A percentile compares a stretch with the other conserved stretches of the same genome.
phyloP scores from a whole-genome alignment of 208 protist species.

The Leishmania tropica region DNA sequence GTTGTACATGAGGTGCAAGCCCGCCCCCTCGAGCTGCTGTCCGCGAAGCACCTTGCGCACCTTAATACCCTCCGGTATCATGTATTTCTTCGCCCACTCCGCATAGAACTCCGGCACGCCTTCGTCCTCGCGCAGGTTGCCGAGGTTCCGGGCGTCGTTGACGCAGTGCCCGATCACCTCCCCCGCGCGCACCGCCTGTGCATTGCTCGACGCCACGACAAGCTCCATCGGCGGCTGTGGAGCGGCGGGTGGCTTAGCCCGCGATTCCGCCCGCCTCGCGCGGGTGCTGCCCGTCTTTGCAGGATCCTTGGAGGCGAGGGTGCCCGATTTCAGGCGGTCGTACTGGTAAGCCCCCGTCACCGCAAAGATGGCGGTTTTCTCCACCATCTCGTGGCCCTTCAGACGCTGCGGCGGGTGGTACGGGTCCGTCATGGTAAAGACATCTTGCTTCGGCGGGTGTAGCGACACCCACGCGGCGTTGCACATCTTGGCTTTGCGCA shows the following conservation, averaged over 20 bases:
- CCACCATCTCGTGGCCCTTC: slow-evolving; percentile 44
- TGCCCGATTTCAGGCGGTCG: slow-evolving; percentile 49
- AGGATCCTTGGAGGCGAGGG: not conserved
- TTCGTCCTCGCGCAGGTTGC: slow-evolving; percentile 87
- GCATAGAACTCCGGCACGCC: slow-evolving; percentile 75
- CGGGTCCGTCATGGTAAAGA: slow-evolving; percentile 25
- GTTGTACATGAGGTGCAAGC: slow-evolving; percentile 78
- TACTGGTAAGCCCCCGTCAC: slow-evolving; percentile 82
- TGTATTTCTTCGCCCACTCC: slow-evolving; percentile 62
- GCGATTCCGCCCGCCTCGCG: not conserved
- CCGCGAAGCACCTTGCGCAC: slow-evolving; percentile 61
- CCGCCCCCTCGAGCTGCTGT: slow-evolving; percentile 48
- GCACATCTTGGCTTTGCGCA: slow-evolving; percentile 62
- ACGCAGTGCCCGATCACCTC: slow-evolving; percentile 72
- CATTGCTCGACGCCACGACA: slow-evolving; percentile 42
- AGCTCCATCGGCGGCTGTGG: slow-evolving; percentile 33
- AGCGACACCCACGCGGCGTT: slow-evolving; percentile 22
- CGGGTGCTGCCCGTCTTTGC: not conserved
- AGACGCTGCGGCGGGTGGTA: slow-evolving; percentile 54
- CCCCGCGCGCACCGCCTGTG: slow-evolving; percentile 55
- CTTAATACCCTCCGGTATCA: slow-evolving; percentile 59
- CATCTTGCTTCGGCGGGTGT: slow-evolving; percentile 33
- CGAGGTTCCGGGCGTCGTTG: slow-evolving; percentile 80
- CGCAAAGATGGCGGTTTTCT: slow-evolving; percentile 73
- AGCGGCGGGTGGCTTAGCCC: not conserved